Base-by-base conservation (phyloP, 805 yeast species). In the Saccharomycopsis capsularis region DNA sequence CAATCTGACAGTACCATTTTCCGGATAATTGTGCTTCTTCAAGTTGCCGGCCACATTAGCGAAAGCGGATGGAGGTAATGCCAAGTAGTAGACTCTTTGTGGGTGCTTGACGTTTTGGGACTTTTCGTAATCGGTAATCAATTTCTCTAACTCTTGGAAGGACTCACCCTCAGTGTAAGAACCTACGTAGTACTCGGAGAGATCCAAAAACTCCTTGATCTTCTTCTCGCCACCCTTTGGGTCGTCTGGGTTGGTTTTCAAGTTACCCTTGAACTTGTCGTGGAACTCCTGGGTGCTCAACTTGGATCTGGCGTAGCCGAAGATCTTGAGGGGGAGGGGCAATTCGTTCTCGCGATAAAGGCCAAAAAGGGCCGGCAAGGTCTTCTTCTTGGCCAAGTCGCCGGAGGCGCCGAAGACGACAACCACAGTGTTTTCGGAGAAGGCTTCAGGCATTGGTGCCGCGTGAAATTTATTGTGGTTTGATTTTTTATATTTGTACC, bases 381-480 rank as follows among this genome's bases (percentile, higher is more conserved):
- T 90, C 70, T 90, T 90, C 81, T 90, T 90, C 71, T 87, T 88
- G 48, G 96, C 96, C 56, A 90, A 73, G 65, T 90, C 96, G 46
- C 97, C 97, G 21, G 95, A 85, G 40, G 97, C 97, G 46, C 97
- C 97, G 59, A 89, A 85, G 27, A 90, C 95, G 24, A 82, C 86
- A 59, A 90, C 74, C 3, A 41, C 42, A 2, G 40, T 40, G 23
- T 32, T 42, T 25, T 42, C n/a, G 18, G 13, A 9, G n/a, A 34
- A 34, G 6, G 19, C 7, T 16, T 9, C 6, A 9, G 38, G 38
- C 38, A 34, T 34, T 34, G 32, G n/a, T n/a, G n/a, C n/a, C n/a
- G n/a, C n/a, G n/a, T n/a, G n/a, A n/a, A n/a, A n/a, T n/a, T n/a
- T n/a, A n/a, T n/a, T n/a, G n/a, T n/a, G n/a, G n/a, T n/a, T n/a